These are phyloP conservation scores for Pseudonitzschia multistriata DNA, from an alignment of 108 stramenopile species.

Conservation along the genomic window DNA sequence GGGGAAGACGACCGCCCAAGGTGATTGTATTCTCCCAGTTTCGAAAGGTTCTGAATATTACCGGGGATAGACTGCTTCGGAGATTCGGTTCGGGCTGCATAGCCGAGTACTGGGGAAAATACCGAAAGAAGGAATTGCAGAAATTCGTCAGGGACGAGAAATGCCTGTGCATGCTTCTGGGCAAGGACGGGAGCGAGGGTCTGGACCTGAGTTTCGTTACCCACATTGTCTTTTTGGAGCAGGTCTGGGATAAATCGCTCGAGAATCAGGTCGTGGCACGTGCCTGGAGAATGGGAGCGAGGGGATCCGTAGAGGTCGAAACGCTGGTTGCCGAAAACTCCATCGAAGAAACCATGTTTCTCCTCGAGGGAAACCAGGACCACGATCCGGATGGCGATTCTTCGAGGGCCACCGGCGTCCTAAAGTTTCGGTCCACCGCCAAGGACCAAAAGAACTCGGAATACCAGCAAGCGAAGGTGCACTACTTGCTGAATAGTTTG, in stretches of 20 bases:
- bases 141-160: constrained; percentile 55
- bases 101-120: constrained; percentile 73
- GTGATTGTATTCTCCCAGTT: constrained; percentile 85
- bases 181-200: constrained; percentile 89
- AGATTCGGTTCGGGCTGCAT: constrained; percentile 69
- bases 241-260: constrained; percentile 74
- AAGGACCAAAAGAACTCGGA: constrained; percentile 18
- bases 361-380: constrained; percentile 11
- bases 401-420: not conserved
- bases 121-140: constrained; percentile 52
- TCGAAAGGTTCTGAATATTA: constrained; percentile 60
- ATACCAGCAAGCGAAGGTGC: constrained; percentile 36
- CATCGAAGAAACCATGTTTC: constrained; percentile 79
- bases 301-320: constrained; percentile 79
- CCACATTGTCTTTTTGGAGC: constrained; percentile 88
- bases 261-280: constrained; percentile 85
- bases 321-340: constrained; percentile 79
- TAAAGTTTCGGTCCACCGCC: not conserved
- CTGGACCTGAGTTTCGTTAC: constrained; percentile 94
- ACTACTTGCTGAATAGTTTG: constrained; percentile 26
- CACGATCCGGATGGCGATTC: not conserved
- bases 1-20: constrained; percentile 55
- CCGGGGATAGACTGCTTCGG: constrained; percentile 63
- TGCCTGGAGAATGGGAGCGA: constrained; percentile 93
- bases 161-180: constrained; percentile 84